Evolutionary conservation across 139 green algal genomes (phyloP), one percentile per base, ranked within the genome.

Genomic region (Picochlorum sp.): DNA sequence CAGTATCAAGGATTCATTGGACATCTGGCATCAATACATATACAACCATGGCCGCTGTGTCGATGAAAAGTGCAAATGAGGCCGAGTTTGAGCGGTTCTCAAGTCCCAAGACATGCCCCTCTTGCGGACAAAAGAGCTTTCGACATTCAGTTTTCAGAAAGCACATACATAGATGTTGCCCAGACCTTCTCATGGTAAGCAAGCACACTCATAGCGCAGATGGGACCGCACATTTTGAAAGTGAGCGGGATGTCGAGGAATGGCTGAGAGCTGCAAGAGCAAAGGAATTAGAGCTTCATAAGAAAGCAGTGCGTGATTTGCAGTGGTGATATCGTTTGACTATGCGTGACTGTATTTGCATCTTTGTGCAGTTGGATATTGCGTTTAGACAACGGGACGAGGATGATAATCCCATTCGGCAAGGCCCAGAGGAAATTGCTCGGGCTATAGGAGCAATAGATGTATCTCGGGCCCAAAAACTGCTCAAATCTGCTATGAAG

Each of bases 401-500:
- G 13, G 30, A 68, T 24, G 63, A 68, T 18, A 31, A 68, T 37
- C 66, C 62, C 2, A 69, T 83, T 13, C 58, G 63, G 38, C 51
- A 73, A 16, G 60, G 62, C 1, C 38, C 66, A 28, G 45, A 49
- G 11, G 73, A 80, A 23, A 71, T 86, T 15, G 81, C 79, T 6
- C 26, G 49, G 1, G 14, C 60, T 3, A 28, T 87, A 56, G 41
- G 67, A 2, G 23, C 86, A 31, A 64, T 76, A 15, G 18, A 54
- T 26, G 21, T 56, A 28, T 2, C 5, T 1, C 38, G 66, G 1
- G 65, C 60, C 2, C 50, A 50, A 34, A 21, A 65, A 31, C 47
- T 73, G 45, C 63, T 86, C 23, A 61, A 67, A 4, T 64, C 63
- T 2, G 82, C 82, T 13, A 81, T 80, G 72, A 63, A 58, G 2